Base-by-base conservation (phyloP, 2,329 filamentous ascomycete genomes). In the Cryphonectria naterciae region DNA sequence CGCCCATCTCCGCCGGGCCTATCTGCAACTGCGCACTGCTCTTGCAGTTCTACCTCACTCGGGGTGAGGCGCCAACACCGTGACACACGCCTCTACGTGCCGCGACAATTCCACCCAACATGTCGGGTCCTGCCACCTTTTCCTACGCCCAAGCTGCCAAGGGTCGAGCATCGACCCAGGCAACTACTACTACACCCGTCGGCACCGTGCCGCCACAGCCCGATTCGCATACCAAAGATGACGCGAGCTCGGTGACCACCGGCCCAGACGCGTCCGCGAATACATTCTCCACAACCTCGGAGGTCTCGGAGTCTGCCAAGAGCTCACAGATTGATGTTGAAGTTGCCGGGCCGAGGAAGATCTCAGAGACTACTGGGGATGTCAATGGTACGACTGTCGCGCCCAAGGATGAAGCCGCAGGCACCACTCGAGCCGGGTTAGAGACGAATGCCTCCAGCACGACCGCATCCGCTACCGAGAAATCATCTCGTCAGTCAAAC, bases 81-180 rank as follows among this genome's bases (percentile, higher is more conserved):
- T 67, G 66, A 67, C 69, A 64, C 37, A 32, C 32, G 3, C 67
- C 37, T 58, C 35, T 37, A 37, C 25, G 56, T 43, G 67, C 65
- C 68, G 46, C 71, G 52, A 61, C 56, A 54, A 46, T 4, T 39
- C 54, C 11, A 58, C 35, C 22, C 60, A 71, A 49, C 65, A 89
- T 89, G 87, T 86, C 87, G 74, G 80, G 81, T 71, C 77, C 88
- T 74, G 85, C 89, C 73, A 85, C 89, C 46, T 97, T 98, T 80
- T 98, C 95, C 72, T 98, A 98, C 82, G 95, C 95, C 77, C 94
- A 97, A 87, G 95, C 95, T 79, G 95, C 95, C 72, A 96, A 96
- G 82, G 94, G 95, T 78, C 88, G 92, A 77, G 78, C 85, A 68
- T 78, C 83, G 69, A 77, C 82, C 69, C 78, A 83, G 67, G 80